Percentiles rank a stretch among this genome's conserved stretches.
phyloP scores from a whole-genome alignment of 139 green algal genomes.

The Chlamydomonas eustigma region DNA sequence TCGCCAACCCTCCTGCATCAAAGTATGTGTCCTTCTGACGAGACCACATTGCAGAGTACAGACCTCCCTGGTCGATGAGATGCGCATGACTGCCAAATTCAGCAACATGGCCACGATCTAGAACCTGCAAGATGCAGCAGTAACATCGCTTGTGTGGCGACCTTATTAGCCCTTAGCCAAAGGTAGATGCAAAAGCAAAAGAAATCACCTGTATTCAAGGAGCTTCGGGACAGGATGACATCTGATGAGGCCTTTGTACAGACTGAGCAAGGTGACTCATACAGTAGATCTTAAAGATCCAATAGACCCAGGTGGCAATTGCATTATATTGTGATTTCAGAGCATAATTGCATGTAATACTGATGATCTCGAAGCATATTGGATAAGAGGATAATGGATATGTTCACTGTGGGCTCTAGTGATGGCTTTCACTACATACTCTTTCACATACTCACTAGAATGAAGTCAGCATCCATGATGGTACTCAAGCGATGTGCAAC shows the following conservation, averaged over 20 bases:
- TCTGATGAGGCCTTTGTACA: too few relatives aligned
- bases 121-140: too few relatives aligned
- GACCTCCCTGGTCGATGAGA: conserved; percentile 57
- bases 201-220: too few relatives aligned
- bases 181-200: too few relatives aligned
- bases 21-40: conserved; percentile 43
- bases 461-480: conserved; percentile 77
- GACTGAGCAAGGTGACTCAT: too few relatives aligned
- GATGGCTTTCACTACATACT: background rate
- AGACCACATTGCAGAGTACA: conserved; percentile 74
- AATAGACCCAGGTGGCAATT: too few relatives aligned
- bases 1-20: too few relatives aligned
- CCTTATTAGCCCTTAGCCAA: too few relatives aligned
- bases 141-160: too few relatives aligned
- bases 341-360: too few relatives aligned
- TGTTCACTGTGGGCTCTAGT: background rate
- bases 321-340: background rate
- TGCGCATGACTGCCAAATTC: conserved; percentile 75
- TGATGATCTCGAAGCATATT: background rate
- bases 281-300: too few relatives aligned
- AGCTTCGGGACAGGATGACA: too few relatives aligned
- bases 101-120: conserved; percentile 50
- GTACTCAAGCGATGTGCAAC: conserved; percentile 87
- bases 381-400: background rate
- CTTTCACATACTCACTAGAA: conserved; percentile 53